A percentile compares a stretch with the other conserved stretches of the same genome.
Evolutionary conservation across 768 basidiomycete species (phyloP).

Genomic region (Mycena latifolia): DNA sequence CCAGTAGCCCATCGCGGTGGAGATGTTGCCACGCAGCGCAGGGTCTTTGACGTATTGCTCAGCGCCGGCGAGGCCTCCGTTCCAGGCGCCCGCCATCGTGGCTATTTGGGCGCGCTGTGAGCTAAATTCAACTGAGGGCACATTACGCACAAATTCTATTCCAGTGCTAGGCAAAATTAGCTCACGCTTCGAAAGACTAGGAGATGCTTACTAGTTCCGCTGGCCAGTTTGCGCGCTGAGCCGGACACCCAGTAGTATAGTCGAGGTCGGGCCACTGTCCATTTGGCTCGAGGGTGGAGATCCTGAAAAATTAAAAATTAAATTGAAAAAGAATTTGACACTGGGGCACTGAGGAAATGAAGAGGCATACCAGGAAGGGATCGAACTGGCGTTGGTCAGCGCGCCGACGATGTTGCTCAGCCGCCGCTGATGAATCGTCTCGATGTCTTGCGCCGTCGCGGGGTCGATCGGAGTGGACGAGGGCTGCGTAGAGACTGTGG

Average conservation of each 20-base stretch:
- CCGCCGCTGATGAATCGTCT: not conserved
- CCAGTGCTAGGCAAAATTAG: conserved; percentile 3
- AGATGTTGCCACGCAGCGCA: conserved; percentile 47
- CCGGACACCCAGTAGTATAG: conserved; percentile 63
- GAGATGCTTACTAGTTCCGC: not conserved
- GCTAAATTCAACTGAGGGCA: too few relatives aligned
- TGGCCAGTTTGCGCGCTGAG: conserved; percentile 31
- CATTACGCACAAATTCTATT: not conserved
- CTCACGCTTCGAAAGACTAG: not conserved
- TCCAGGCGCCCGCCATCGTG: conserved; percentile 63
- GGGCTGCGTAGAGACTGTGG: not conserved
- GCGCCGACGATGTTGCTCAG: not conserved
- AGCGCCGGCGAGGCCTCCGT: conserved; percentile 57
- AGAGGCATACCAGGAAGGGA: not conserved
- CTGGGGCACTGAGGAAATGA: not conserved
- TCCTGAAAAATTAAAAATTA: conserved; percentile 37
- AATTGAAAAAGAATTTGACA: too few relatives aligned
- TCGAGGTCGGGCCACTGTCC: conserved; percentile 64
- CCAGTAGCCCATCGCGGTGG: conserved; percentile 63
- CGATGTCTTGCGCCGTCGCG: not conserved
- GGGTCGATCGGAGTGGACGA: not conserved
- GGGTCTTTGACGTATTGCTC: conserved; percentile 52
- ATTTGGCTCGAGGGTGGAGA: conserved; percentile 45
- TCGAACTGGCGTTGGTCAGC: not conserved
- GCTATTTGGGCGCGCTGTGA: conserved; percentile 42